These are phyloP conservation scores for Pseudogymnoascus sp. DNA, from an alignment of 2,329 filamentous ascomycete genomes.

Conservation along the genomic window DNA sequence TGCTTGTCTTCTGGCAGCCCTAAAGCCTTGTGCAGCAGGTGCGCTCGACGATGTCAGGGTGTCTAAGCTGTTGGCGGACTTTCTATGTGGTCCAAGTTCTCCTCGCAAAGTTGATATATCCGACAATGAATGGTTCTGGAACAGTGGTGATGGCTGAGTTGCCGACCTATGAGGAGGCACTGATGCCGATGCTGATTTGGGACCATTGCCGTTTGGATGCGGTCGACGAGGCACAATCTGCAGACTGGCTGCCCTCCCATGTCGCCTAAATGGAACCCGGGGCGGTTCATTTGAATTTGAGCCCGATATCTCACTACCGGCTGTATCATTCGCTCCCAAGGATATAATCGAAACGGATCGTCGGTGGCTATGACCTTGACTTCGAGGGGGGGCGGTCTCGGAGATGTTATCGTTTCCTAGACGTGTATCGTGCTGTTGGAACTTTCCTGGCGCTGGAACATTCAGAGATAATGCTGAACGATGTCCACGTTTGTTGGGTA, in stretches of 20 bases:
- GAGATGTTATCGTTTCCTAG: conserved; percentile 19
- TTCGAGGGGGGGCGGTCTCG: conserved; percentile 19
- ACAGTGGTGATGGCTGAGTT: conserved; percentile 29
- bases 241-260: conserved; percentile 72
- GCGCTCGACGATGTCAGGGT: conserved; percentile 14
- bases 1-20: conserved; percentile 27
- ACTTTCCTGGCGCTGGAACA: conserved; percentile 32
- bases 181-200: conserved; percentile 30
- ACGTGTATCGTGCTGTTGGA: conserved; percentile 14
- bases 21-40: conserved; percentile 30
- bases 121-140: conserved; percentile 14
- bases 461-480: conserved; percentile 59
- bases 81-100: not conserved
- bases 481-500: conserved; percentile 45
- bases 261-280: conserved; percentile 51
- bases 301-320: conserved; percentile 25
- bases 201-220: conserved; percentile 32
- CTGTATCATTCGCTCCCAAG: conserved; percentile 47
- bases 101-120: conserved; percentile 3
- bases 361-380: conserved; percentile 52
- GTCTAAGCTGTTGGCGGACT: not conserved
- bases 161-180: conserved; percentile 25
- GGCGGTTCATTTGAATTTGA: conserved; percentile 31
- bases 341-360: conserved; percentile 78
- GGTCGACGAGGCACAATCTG: conserved; percentile 55